Percentiles rank a stretch among this genome's conserved stretches.
These are phyloP conservation scores for Zygoascus sp. DNA, from an alignment of 1,139 yeast species.

Conservation along the genomic window DNA sequence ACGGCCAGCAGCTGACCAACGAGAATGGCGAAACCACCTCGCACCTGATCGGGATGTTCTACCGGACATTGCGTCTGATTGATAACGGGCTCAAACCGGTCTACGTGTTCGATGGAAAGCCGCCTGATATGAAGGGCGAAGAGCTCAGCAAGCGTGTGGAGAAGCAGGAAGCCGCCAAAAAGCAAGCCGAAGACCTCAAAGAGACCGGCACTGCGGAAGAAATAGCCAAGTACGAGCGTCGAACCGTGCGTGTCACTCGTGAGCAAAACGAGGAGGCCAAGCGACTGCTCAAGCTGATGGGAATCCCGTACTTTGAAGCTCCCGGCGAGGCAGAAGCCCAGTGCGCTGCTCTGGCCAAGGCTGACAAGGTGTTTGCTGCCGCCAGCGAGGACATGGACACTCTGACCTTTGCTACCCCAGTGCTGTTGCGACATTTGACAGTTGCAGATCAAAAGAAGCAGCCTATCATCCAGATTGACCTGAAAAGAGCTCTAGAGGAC, in stretches of 20 bases:
- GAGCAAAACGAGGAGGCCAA: constrained; percentile 96
- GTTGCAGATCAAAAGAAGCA: constrained; percentile 90
- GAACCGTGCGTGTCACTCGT: constrained; percentile 81
- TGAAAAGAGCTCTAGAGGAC: constrained; percentile 66
- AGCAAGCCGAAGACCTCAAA: constrained; percentile 63
- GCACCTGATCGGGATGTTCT: constrained; percentile 93
- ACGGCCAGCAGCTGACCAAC: constrained; percentile 87
- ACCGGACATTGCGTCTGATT: constrained; percentile 82
- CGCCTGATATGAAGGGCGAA: constrained; percentile 87
- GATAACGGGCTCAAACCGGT: constrained; percentile 93
- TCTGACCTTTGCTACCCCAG: constrained; percentile 83
- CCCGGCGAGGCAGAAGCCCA: constrained; percentile 99
- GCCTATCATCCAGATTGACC: constrained; percentile 82
- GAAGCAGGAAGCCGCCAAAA: constrained; percentile 78
- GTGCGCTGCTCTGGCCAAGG: constrained; percentile 86
- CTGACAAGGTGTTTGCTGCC: constrained; percentile 86
- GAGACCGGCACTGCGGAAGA: constrained; percentile 81
- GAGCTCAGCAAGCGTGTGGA: constrained; percentile 83
- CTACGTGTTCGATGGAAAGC: constrained; percentile 95
- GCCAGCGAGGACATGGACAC: constrained; percentile 99
- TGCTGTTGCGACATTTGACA: constrained; percentile 78
- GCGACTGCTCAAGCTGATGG: constrained; percentile 75
- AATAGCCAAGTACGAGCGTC: constrained; percentile 68
- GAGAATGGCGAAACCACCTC: constrained; percentile 91
- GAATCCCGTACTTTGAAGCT: constrained; percentile 87